Percentiles rank a stretch among this genome's conserved stretches.
phyloP scores from a whole-genome alignment of 768 basidiomycete genomes.

The Amanita pallidorosea region DNA sequence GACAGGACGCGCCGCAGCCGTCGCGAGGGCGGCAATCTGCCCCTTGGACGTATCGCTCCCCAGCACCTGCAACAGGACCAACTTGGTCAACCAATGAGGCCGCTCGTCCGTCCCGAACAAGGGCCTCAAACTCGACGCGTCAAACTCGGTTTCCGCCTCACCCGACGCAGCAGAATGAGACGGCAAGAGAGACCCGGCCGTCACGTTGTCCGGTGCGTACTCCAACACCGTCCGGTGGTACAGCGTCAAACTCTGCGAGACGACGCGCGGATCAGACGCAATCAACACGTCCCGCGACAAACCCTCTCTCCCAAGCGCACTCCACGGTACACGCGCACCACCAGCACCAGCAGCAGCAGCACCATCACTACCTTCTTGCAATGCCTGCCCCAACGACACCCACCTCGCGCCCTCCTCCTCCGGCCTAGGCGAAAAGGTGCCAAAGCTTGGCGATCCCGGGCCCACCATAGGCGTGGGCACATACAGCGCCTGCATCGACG shows the following conservation, averaged over 20 bases:
- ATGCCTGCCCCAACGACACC: slow-evolving; percentile 35
- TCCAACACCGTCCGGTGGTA: slow-evolving; percentile 50
- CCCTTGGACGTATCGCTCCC: slow-evolving; percentile 40
- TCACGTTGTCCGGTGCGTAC: slow-evolving; percentile 41
- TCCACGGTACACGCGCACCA: slow-evolving; percentile 29
- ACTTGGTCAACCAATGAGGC: slow-evolving; percentile 76
- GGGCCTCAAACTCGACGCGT: slow-evolving; percentile 13
- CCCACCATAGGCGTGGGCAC: slow-evolving; percentile 34
- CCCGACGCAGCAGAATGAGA: neutral
- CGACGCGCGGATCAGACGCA: slow-evolving; percentile 44
- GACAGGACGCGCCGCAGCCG: neutral
- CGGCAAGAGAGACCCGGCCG: slow-evolving; percentile 31
- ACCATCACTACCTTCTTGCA: slow-evolving; percentile 10
- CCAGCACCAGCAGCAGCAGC: too few species aligned
- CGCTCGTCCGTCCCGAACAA: slow-evolving; percentile 61
- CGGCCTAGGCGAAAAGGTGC: slow-evolving; percentile 45
- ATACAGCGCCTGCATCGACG: slow-evolving; percentile 45
- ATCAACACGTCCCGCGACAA: slow-evolving; percentile 59
- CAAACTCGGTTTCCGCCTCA: slow-evolving; percentile 7
- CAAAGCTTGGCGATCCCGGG: slow-evolving; percentile 33
- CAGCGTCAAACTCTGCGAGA: slow-evolving; percentile 52
- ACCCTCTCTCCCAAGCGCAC: slow-evolving; percentile 49
- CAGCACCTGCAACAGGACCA: slow-evolving; percentile 62
- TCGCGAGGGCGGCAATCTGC: slow-evolving; percentile 1
- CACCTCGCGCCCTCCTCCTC: slow-evolving; percentile 26